Conservation (phyloP, 176 grass and related monocot species). For the Zizania latifolia region DNA sequence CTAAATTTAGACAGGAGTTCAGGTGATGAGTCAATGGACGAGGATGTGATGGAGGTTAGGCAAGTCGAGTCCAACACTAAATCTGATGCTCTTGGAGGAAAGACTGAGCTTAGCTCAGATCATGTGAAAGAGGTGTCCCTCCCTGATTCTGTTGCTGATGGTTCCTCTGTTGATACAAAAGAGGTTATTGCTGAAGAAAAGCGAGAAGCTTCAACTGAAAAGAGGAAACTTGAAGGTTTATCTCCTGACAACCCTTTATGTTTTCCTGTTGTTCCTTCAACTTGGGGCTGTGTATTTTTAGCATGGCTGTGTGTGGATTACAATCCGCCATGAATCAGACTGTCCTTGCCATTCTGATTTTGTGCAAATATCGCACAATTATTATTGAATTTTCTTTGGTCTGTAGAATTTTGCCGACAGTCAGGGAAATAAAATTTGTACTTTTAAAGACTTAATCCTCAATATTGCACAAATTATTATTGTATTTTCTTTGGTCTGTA, state of each 20-base stretch:
- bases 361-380: not conserved
- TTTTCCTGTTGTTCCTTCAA: not conserved
- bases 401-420: not conserved
- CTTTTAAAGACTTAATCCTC: not conserved
- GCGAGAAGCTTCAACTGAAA: conserved; percentile 46
- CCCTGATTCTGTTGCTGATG: conserved; percentile 35
- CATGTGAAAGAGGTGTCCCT: conserved; percentile 44
- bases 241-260: not conserved
- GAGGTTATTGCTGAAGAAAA: conserved; percentile 56
- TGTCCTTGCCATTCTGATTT: conserved; percentile 4
- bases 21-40: conserved; percentile 97
- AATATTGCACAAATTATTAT: not conserved
- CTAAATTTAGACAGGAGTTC: conserved; percentile 98
- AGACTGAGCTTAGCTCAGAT: conserved; percentile 40
- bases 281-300: not conserved
- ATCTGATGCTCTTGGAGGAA: conserved; percentile 37
- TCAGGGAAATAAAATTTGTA: not conserved
- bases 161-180: conserved; percentile 42
- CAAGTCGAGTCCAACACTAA: conserved; percentile 58
- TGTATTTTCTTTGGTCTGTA: not conserved
- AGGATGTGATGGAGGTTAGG: conserved; percentile 77
- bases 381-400: not conserved
- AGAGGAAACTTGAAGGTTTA: conserved; percentile 93
- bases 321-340: not conserved
- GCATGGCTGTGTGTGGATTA: not conserved